These are phyloP conservation scores for Psilocybe subaeruginosa DNA, from an alignment of 768 basidiomycete genomes.

Conservation along the genomic window DNA sequence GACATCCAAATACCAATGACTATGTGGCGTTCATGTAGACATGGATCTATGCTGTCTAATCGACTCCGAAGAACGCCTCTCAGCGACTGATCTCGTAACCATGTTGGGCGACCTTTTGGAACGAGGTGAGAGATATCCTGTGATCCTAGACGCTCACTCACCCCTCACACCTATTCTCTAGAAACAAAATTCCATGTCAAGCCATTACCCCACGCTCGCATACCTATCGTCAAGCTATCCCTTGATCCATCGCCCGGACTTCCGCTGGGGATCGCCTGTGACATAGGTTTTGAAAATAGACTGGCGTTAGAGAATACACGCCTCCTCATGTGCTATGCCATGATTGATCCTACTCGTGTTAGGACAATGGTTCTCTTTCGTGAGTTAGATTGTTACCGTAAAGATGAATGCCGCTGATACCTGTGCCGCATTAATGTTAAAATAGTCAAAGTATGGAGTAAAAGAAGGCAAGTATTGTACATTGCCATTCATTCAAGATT, in stretches of 20 bases:
- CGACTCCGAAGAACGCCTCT: slow-evolving; percentile 78
- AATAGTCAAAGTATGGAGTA: slow-evolving; percentile 98
- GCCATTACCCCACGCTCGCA: slow-evolving; percentile 93
- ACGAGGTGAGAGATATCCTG: slow-evolving; percentile 63
- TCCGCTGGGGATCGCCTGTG: slow-evolving; percentile 91
- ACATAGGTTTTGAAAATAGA: slow-evolving; percentile 98
- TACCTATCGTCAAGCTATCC: slow-evolving; percentile 97
- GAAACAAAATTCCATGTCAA: slow-evolving; percentile 98
- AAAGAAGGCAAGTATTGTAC: slow-evolving; percentile 65
- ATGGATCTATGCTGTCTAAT: slow-evolving; percentile 99
- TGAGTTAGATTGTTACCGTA: slow-evolving; percentile 49
- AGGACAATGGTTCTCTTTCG: slow-evolving; percentile 94
- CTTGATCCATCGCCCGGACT: slow-evolving; percentile 84
- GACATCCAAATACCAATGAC: background rate
- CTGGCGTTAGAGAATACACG: slow-evolving; percentile 97
- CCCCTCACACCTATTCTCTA: slow-evolving; percentile 30
- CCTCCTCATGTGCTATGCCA: slow-evolving; percentile 94
- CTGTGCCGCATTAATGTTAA: slow-evolving; percentile 4
- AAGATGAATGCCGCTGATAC: slow-evolving; percentile 15
- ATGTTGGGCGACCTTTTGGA: slow-evolving; percentile 93
- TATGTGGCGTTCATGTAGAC: slow-evolving; percentile 49
- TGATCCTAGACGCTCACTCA: background rate
- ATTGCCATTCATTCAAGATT: background rate
- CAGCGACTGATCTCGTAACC: slow-evolving; percentile 89
- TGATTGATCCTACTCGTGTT: slow-evolving; percentile 93